Percentiles rank a stretch among this genome's conserved stretches.
Conservation (phyloP, 2,329 filamentous ascomycete genomes). For the Gnomoniopsis smithogilvyi region DNA sequence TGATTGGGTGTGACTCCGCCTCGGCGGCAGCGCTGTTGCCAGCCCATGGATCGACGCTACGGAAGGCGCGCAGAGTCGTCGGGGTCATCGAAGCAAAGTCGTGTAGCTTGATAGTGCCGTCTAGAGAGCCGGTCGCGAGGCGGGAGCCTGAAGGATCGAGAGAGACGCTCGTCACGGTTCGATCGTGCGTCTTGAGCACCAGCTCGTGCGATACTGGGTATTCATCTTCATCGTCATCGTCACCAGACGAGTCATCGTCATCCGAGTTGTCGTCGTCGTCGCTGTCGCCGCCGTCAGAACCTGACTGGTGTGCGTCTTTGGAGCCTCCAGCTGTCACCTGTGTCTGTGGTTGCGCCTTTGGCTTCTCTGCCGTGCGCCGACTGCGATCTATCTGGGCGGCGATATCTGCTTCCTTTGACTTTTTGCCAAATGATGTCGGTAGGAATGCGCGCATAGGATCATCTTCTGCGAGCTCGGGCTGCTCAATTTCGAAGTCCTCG, state of each 20-base stretch:
- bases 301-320: slow-evolving; percentile 21
- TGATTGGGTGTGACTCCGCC: slow-evolving; percentile 82
- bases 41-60: slow-evolving; percentile 81
- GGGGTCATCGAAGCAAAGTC: slow-evolving; percentile 96
- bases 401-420: slow-evolving; percentile 68
- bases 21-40: slow-evolving; percentile 66
- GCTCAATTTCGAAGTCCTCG: slow-evolving; percentile 57
- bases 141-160: slow-evolving; percentile 82
- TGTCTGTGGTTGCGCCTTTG: slow-evolving; percentile 22
- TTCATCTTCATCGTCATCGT: slow-evolving; percentile 75
- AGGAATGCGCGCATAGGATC: slow-evolving; percentile 75
- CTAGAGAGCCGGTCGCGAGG: slow-evolving; percentile 84
- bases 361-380: slow-evolving; percentile 54
- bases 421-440: slow-evolving; percentile 82
- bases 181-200: slow-evolving; percentile 86
- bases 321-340: slow-evolving; percentile 28
- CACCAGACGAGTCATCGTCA: slow-evolving; percentile 52
- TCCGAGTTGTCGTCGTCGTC: slow-evolving; percentile 27
- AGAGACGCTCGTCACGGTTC: slow-evolving; percentile 78
- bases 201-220: slow-evolving; percentile 93
- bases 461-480: slow-evolving; percentile 52
- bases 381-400: slow-evolving; percentile 78
- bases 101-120: slow-evolving; percentile 88
- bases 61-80: slow-evolving; percentile 90
- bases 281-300: slow-evolving; percentile 27